Evolutionary conservation across 208 protist species (phyloP).

Genomic region (Leishmania lainsoni): DNA sequence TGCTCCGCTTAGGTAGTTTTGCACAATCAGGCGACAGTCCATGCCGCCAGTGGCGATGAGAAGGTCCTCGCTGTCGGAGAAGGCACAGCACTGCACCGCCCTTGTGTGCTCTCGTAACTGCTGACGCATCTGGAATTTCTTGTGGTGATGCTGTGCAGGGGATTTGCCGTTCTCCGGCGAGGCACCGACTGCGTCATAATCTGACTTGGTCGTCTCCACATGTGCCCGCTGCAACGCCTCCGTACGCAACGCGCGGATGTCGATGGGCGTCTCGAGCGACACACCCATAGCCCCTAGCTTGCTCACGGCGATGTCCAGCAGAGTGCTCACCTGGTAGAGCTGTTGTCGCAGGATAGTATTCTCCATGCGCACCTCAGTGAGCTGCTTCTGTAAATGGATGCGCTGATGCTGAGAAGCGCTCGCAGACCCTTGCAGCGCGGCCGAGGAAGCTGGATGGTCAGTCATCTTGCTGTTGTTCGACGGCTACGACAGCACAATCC

Average conservation of each 20-base stretch:
- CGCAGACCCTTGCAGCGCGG: constrained; percentile 41
- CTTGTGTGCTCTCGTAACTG: constrained; percentile 82
- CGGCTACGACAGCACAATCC: not conserved
- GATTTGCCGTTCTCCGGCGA: constrained; percentile 22
- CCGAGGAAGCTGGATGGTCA: constrained; percentile 15
- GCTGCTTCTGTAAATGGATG: constrained; percentile 65
- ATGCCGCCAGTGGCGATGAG: constrained; percentile 78
- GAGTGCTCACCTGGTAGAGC: constrained; percentile 73
- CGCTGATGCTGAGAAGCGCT: constrained; percentile 73
- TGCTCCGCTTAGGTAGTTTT: constrained; percentile 78
- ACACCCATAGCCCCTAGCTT: constrained; percentile 77
- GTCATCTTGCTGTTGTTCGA: constrained; percentile 7
- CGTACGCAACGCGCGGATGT: constrained; percentile 71
- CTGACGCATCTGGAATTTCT: constrained; percentile 65
- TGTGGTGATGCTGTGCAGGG: constrained; percentile 22
- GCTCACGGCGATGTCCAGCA: constrained; percentile 88
- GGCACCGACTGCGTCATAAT: constrained; percentile 21
- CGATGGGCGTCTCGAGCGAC: constrained; percentile 72
- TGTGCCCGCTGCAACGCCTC: constrained; percentile 46
- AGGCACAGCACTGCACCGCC: constrained; percentile 80
- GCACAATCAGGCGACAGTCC: constrained; percentile 78
- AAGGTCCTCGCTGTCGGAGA: constrained; percentile 62
- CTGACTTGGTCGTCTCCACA: constrained; percentile 31
- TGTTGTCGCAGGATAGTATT: constrained; percentile 82
- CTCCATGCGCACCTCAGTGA: constrained; percentile 75